Base-by-base conservation (phyloP, 2,329 filamentous ascomycete species). In the Hypoxylon sp. region DNA sequence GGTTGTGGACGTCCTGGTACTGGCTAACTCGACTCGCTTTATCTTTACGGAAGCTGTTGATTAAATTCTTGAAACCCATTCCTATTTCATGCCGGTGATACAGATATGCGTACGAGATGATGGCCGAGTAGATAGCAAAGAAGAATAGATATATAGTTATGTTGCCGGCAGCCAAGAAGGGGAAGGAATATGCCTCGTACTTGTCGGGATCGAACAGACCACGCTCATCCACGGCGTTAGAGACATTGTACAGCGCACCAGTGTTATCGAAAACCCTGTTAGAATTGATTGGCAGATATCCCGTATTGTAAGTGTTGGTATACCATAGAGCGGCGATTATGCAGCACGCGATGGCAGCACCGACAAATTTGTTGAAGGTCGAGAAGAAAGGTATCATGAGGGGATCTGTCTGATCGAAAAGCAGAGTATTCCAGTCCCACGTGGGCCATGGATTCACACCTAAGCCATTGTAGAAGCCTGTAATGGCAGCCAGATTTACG, bases 321-420 rank as follows among this genome's bases (percentile, higher is more conserved):
- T 86, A 91, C 79, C 88, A 90, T 7, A 91, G 74, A 25, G 79
- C 86, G 2, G 86, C 76, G 13, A 88, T 80, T 13, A 90, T 79
- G 79, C 86, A 84, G 71, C 84, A 83, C 46, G 83, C 86, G 34
- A 86, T 68, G 11, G 89, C 81, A 53, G 86, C 82, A 30, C 89
- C 89, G 48, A 89, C 78, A 67, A 90, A 81, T 21, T 85, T 87
- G 76, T 91, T 91, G 60, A 88, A 81, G 46, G 89, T 90, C 28
- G 86, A 86, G 78, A 88, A 86, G 73, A 85, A 85, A 2, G 85
- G 85, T 6, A 84, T 80, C 72, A 77, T 70, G 17, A 74, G 58
- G 10, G 66, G 69, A 25, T 76, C 73, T 13, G 69, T 70, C 10
- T 25, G 36, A 48, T 75, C 70, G 53, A 71, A 75, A 4, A 71